Percentiles rank a stretch among this genome's conserved stretches.
These are phyloP conservation scores for Triglochin maritima DNA, from an alignment of 106 monocot genomes.

Conservation along the genomic window DNA sequence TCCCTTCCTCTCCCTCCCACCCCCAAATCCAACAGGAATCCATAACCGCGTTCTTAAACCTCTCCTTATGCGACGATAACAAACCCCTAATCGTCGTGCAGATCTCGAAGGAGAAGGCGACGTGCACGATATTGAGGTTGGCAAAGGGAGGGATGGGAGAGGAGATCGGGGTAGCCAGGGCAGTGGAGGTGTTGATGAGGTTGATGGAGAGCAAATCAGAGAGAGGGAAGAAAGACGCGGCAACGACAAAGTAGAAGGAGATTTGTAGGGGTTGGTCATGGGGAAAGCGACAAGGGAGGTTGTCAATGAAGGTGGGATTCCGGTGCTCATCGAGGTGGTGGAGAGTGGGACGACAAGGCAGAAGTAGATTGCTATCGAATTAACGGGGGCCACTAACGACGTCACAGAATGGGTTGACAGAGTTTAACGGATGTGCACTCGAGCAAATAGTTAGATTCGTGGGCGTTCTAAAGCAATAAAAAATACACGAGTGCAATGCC, in stretches of 20 bases:
- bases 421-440: too few relatives aligned
- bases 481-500: too few relatives aligned
- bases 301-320: slow-evolving; percentile 65
- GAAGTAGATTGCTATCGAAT: slow-evolving; percentile 9
- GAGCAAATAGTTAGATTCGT: too few relatives aligned
- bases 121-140: slow-evolving; percentile 67
- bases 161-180: slow-evolving; percentile 63
- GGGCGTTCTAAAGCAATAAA: too few relatives aligned
- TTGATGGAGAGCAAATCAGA: slow-evolving; percentile 41
- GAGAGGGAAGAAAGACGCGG: slow-evolving; percentile 82
- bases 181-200: slow-evolving; percentile 48
- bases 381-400: too few relatives aligned
- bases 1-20: slow-evolving; percentile 53
- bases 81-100: slow-evolving; percentile 41
- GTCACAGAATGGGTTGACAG: too few relatives aligned
- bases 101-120: slow-evolving; percentile 16
- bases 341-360: slow-evolving; percentile 44
- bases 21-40: slow-evolving; percentile 10
- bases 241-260: slow-evolving; percentile 60
- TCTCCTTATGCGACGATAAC: slow-evolving; percentile 49
- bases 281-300: slow-evolving; percentile 38
- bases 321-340: slow-evolving; percentile 65
- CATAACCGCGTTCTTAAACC: slow-evolving; percentile 15
- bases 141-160: slow-evolving; percentile 38
- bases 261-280: slow-evolving; percentile 27